Conservation (phyloP, 75 land plant species). For the Selaginella tamariscina region DNA sequence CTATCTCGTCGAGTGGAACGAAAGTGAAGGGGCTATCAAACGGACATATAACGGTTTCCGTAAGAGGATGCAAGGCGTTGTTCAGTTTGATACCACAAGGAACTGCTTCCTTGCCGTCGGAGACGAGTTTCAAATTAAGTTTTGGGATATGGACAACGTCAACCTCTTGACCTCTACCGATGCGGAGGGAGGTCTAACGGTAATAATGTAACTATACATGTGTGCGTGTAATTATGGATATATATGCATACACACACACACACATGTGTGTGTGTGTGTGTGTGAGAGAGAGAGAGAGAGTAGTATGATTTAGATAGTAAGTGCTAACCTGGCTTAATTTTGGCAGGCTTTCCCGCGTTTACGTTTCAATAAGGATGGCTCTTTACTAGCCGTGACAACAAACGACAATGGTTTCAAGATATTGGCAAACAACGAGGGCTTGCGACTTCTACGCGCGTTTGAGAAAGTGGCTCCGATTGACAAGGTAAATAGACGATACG, state of each 20-base stretch:
- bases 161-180: conserved; percentile 46
- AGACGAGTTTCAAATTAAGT: conserved; percentile 57
- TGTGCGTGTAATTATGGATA: too few relatives aligned
- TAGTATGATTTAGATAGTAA: too few relatives aligned
- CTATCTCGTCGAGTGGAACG: conserved; percentile 78
- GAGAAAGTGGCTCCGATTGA: conserved; percentile 22
- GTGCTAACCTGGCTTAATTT: too few relatives aligned
- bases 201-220: too few relatives aligned
- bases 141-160: conserved; percentile 81
- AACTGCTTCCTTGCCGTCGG: conserved; percentile 77
- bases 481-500: too few relatives aligned
- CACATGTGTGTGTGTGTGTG: too few relatives aligned
- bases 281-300: too few relatives aligned
- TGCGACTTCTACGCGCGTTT: conserved; percentile 40
- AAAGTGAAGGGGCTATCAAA: conserved; percentile 83
- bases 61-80: conserved; percentile 59
- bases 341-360: conserved; percentile 57
- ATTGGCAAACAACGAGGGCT: conserved; percentile 62
- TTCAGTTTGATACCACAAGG: conserved; percentile 79
- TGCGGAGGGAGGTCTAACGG: conserved; percentile 74
- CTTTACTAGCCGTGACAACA: conserved; percentile 60
- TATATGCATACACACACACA: too few relatives aligned
- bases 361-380: conserved; percentile 72
- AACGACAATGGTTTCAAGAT: conserved; percentile 65
- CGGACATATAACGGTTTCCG: conserved; percentile 63